These are phyloP conservation scores for Plantago ovata DNA, from an alignment of 257 asterid genomes.

Conservation along the genomic window DNA sequence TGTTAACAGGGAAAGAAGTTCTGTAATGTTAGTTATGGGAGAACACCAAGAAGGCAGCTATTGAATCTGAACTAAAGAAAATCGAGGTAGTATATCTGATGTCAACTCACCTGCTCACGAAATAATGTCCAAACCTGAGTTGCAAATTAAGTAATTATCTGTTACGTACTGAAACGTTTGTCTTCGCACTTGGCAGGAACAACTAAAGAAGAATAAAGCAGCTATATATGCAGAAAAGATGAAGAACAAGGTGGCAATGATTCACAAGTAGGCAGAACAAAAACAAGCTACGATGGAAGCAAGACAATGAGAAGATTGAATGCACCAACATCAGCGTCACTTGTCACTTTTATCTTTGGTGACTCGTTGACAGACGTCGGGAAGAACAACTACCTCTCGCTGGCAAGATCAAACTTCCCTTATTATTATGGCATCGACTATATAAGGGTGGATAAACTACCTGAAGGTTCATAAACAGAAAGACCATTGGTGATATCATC, in stretches of 20 bases:
- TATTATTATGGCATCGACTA: constrained; percentile 70
- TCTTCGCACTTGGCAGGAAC: constrained; percentile 40
- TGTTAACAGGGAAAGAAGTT: constrained; percentile 72
- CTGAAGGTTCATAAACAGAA: constrained; percentile 83
- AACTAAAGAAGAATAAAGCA: constrained; percentile 66
- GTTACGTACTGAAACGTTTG: background rate
- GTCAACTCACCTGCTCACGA: too few species aligned
- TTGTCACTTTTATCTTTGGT: constrained; percentile 67
- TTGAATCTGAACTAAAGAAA: constrained; percentile 60
- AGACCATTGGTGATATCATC: constrained; percentile 63
- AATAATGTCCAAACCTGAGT: too few species aligned
- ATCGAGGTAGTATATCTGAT: constrained; percentile 50
- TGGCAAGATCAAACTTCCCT: constrained; percentile 66
- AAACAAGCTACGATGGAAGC: too few species aligned
- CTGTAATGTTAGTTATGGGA: constrained; percentile 69
- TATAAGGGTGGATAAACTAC: constrained; percentile 53
- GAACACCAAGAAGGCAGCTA: constrained; percentile 62
- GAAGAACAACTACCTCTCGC: constrained; percentile 67
- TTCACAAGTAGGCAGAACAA: constrained; percentile 81
- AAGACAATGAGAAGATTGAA: constrained; percentile 57
- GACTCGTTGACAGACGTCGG: constrained; percentile 92
- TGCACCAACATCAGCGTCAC: constrained; percentile 26
- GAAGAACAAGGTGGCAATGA: constrained; percentile 58
- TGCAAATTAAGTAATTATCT: too few species aligned
- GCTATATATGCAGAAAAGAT: constrained; percentile 61